Conservation (phyloP, 495 filamentous ascomycete species). For the Filosporella fistucella region DNA sequence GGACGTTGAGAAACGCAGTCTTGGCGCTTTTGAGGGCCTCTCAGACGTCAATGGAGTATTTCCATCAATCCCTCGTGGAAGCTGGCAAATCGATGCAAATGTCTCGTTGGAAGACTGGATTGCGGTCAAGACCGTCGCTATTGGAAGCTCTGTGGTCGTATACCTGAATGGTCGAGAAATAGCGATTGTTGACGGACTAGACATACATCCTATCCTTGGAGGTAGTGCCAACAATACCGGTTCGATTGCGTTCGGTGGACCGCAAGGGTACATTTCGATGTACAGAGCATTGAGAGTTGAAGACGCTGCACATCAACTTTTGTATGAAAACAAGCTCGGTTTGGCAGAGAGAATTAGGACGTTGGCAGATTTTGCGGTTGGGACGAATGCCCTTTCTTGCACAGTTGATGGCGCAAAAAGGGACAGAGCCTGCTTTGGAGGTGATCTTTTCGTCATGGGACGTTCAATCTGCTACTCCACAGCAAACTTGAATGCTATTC, state of each 20-base stretch:
- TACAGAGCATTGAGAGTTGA: constrained; percentile 8
- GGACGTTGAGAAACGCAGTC: not conserved
- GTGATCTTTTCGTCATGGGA: constrained; percentile 18
- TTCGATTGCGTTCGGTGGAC: constrained; percentile 16
- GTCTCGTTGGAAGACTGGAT: constrained; percentile 5
- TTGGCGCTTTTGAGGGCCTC: constrained; percentile 14
- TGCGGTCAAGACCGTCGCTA: not conserved
- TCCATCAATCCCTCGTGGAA: constrained; percentile 6
- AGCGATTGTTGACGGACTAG: not conserved
- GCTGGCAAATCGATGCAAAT: constrained; percentile 4
- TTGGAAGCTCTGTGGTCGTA: not conserved
- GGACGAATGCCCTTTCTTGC: constrained; percentile 14
- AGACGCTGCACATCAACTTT: not conserved
- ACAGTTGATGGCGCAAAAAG: constrained; percentile 18
- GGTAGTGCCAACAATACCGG: constrained; percentile 15
- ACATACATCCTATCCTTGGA: constrained; percentile 12
- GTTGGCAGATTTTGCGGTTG: constrained; percentile 16
- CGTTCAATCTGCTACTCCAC: constrained; percentile 16
- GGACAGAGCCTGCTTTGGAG: constrained; percentile 14
- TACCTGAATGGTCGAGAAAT: constrained; percentile 4
- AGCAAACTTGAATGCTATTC: constrained; percentile 10
- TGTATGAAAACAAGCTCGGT: constrained; percentile 10
- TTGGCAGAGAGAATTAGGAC: constrained; percentile 7
- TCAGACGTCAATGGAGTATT: constrained; percentile 10
- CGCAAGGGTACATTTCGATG: not conserved